Evolutionary conservation across 1,284 basidiomycete genomes (phyloP).

Genomic region (Cryptococcus sp.): DNA sequence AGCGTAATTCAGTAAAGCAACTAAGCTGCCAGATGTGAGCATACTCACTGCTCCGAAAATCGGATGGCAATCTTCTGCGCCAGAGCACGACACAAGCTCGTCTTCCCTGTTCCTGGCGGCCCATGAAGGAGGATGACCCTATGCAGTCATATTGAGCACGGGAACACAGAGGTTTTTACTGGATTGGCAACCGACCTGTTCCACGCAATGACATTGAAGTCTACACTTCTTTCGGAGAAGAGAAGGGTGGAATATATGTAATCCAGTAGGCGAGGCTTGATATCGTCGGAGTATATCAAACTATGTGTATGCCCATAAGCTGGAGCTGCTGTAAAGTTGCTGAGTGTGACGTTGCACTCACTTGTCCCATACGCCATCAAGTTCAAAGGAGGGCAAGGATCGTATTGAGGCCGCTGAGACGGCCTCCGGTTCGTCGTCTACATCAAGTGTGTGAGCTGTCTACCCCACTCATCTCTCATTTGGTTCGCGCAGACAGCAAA

Average conservation of each 20-base stretch:
- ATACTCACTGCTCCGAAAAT: conserved; percentile 69
- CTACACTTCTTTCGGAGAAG: conserved; percentile 83
- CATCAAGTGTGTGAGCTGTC: conserved; percentile 12
- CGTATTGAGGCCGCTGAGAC: conserved; percentile 83
- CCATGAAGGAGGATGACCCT: conserved; percentile 88
- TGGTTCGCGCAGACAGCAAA: not conserved
- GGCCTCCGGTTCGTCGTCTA: conserved; percentile 66
- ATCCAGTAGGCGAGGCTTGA: conserved; percentile 84
- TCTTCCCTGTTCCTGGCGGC: conserved; percentile 97
- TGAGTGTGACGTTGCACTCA: conserved; percentile 27
- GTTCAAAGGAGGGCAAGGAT: conserved; percentile 75
- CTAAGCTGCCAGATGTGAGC: not conserved
- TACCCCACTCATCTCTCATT: not conserved
- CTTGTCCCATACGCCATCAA: conserved; percentile 84
- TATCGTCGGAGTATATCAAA: conserved; percentile 83
- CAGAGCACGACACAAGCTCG: conserved; percentile 87
- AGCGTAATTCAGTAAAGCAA: not conserved
- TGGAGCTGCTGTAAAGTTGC: not conserved
- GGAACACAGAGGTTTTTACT: not conserved
- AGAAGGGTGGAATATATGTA: conserved; percentile 92
- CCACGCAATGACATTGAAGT: conserved; percentile 92
- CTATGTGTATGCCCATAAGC: conserved; percentile 51
- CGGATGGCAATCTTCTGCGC: conserved; percentile 95
- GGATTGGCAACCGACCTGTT: conserved; percentile 62
- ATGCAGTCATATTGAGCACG: not conserved